phyloP scores from a whole-genome alignment of 768 basidiomycete genomes.

The Leccinum subgranulosum region DNA sequence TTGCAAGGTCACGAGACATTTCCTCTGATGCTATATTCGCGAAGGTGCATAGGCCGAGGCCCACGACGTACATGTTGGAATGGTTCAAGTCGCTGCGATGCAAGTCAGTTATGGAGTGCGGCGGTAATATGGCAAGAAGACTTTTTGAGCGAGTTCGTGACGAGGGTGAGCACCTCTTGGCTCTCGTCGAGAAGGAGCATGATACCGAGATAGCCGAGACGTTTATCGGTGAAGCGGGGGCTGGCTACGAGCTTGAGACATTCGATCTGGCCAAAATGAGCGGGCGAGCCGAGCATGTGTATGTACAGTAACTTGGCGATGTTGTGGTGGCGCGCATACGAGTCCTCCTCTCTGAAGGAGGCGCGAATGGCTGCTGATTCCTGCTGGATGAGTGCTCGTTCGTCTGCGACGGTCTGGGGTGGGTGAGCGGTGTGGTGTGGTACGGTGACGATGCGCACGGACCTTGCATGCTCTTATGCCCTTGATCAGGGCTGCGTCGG shows the following conservation, averaged over 20 bases:
- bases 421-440: conserved; percentile 20
- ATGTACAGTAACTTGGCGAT: conserved; percentile 98
- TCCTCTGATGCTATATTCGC: conserved; percentile 99
- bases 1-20: conserved; percentile 97
- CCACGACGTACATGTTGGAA: conserved; percentile 98
- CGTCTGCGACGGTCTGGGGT: conserved; percentile 91
- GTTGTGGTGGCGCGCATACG: conserved; percentile 93
- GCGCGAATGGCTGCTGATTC: conserved; percentile 97
- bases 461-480: conserved; percentile 98
- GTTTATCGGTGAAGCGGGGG: conserved; percentile 93
- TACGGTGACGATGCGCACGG: conserved; percentile 17
- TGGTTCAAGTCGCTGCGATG: conserved; percentile 92
- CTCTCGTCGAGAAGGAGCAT: conserved; percentile 98
- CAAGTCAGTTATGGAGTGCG: conserved; percentile 6
- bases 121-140: conserved; percentile 30
- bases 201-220: conserved; percentile 94
- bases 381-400: conserved; percentile 93
- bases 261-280: conserved; percentile 99
- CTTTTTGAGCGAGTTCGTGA: conserved; percentile 99
- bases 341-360: conserved; percentile 96
- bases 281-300: conserved; percentile 97
- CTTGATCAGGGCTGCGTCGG: conserved; percentile 83
- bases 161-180: conserved; percentile 94
- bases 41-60: conserved; percentile 95
- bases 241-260: conserved; percentile 93